These are phyloP conservation scores for Pseudogymnoascus sp. DNA, from an alignment of 2,329 filamentous ascomycete species.

Conservation along the genomic window DNA sequence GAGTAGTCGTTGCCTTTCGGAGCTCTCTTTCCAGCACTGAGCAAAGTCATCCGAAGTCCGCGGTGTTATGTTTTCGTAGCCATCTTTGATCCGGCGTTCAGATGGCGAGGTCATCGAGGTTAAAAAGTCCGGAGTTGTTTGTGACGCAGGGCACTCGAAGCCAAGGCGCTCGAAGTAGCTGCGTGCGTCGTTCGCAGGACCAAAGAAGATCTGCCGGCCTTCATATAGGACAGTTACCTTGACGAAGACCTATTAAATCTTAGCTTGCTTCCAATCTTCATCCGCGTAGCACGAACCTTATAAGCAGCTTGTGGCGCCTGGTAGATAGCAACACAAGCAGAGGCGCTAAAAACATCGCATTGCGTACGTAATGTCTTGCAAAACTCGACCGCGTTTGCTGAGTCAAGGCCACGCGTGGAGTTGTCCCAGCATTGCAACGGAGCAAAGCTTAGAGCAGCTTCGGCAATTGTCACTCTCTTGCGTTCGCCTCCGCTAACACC, in stretches of 20 bases:
- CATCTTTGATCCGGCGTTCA: slow-evolving; percentile 53
- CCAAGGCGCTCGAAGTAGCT: slow-evolving; percentile 60
- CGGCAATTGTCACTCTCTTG: slow-evolving; percentile 55
- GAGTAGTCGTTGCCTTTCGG: slow-evolving; percentile 67
- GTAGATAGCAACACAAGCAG: slow-evolving; percentile 59
- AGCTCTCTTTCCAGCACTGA: slow-evolving; percentile 50
- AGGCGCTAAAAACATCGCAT: slow-evolving; percentile 54
- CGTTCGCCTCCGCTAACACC: slow-evolving; percentile 56
- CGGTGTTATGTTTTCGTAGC: slow-evolving; percentile 37
- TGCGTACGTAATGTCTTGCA: slow-evolving; percentile 54
- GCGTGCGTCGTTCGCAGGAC: slow-evolving; percentile 48
- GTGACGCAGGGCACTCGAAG: slow-evolving; percentile 53
- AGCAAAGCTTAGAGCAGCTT: slow-evolving; percentile 30
- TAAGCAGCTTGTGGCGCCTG: slow-evolving; percentile 66
- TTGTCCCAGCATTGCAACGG: slow-evolving; percentile 61
- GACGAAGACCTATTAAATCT: slow-evolving; percentile 60
- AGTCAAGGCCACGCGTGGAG: slow-evolving; percentile 57
- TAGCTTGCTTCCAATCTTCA: slow-evolving; percentile 64
- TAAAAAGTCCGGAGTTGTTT: slow-evolving; percentile 59
- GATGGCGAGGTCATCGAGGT: slow-evolving; percentile 60
- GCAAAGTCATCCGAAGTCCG: slow-evolving; percentile 40
- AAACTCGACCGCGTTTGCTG: slow-evolving; percentile 55
- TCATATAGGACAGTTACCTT: slow-evolving; percentile 63
- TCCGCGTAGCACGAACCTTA: slow-evolving; percentile 65
- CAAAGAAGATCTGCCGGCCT: slow-evolving; percentile 60